These are phyloP conservation scores for Misopates orontium DNA, from an alignment of 257 asterid species.

Conservation along the genomic window DNA sequence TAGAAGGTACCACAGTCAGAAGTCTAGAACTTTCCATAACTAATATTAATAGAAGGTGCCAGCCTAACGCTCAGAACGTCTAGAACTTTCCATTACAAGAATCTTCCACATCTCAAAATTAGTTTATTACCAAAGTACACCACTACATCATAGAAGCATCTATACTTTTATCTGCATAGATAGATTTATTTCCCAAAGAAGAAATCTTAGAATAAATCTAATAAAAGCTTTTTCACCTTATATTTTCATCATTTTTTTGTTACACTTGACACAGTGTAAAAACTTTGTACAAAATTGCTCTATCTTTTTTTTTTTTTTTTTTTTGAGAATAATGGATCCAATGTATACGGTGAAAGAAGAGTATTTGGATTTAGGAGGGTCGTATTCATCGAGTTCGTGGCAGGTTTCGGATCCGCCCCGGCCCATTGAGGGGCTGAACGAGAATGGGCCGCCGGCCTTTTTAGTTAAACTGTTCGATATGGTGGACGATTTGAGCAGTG, in stretches of 20 bases:
- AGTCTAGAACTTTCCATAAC: no score
- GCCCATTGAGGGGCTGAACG: slow-evolving; percentile 84
- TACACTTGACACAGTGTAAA: no score
- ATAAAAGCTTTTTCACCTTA: no score
- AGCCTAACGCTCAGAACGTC: slow-evolving; percentile 24
- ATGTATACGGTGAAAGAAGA: slow-evolving; percentile 53
- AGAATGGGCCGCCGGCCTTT: slow-evolving; percentile 81
- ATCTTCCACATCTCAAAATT: not conserved
- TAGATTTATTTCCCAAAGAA: no score
- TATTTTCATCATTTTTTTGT: no score
- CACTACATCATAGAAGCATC: not conserved
- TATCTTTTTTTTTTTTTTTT: not conserved
- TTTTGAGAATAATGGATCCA: slow-evolving; percentile 28
- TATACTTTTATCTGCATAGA: no score
- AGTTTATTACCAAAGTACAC: not conserved
- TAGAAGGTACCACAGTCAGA: no score
- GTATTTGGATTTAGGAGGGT: slow-evolving; percentile 27
- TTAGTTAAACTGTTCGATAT: slow-evolving; percentile 75
- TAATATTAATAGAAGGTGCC: slow-evolving; percentile 23
- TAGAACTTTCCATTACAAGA: slow-evolving; percentile 53
- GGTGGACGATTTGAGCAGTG: slow-evolving; percentile 64
- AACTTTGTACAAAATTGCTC: slow-evolving; percentile 7
- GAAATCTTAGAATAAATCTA: no score
- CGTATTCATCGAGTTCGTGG: slow-evolving; percentile 27
- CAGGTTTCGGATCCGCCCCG: slow-evolving; percentile 35